Evolutionary conservation across 305 asterid species (phyloP).

Genomic region (Vinca major): DNA sequence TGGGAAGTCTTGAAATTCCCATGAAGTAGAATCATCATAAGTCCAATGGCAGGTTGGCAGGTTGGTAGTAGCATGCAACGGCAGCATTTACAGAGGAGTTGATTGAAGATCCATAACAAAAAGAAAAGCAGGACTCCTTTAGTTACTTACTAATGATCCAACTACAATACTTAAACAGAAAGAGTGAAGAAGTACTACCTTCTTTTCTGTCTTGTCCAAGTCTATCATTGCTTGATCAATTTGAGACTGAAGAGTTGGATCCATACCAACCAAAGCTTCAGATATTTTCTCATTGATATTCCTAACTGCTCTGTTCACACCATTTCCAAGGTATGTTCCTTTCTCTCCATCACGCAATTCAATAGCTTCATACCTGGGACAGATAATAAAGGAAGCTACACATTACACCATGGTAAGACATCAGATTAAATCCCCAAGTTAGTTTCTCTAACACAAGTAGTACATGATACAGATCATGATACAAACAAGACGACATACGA

Average conservation of each 20-base stretch:
- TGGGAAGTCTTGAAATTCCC: not conserved
- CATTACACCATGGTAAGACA: constrained; percentile 6
- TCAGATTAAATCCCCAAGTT: not conserved
- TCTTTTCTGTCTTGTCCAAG: constrained; percentile 92
- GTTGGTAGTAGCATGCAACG: not conserved
- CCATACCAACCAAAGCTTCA: constrained; percentile 96
- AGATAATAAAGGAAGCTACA: constrained; percentile 14
- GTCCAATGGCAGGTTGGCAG: not conserved
- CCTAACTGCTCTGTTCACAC: constrained; percentile 85
- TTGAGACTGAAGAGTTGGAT: constrained; percentile 92
- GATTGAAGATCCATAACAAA: not conserved
- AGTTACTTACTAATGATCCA: not conserved
- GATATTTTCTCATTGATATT: constrained; percentile 91
- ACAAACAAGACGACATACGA: not conserved
- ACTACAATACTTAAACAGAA: not conserved
- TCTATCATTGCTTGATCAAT: constrained; percentile 98
- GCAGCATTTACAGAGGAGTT: not conserved
- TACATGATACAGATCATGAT: not conserved
- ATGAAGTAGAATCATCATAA: not conserved
- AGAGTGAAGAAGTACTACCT: constrained; percentile 36
- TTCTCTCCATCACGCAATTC: constrained; percentile 95
- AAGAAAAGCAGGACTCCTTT: not conserved
- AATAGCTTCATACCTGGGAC: constrained; percentile 72
- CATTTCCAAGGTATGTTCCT: constrained; percentile 88
- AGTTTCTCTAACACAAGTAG: not conserved